phyloP scores from a whole-genome alignment of 2,329 filamentous ascomycete species.

The Thielaviopsis punctulata region DNA sequence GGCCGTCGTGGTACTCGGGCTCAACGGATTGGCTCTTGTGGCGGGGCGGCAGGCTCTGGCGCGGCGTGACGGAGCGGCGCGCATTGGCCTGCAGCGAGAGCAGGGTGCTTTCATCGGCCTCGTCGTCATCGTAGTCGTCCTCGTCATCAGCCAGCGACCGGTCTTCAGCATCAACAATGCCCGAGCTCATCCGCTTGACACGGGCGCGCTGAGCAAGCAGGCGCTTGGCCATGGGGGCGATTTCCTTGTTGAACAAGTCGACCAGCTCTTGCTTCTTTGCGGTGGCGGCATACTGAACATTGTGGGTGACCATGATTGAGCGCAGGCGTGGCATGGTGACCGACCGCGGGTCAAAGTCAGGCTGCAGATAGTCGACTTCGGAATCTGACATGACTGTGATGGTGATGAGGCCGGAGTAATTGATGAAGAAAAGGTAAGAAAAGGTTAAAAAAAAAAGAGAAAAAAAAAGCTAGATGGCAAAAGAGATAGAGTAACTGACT shows the following conservation, averaged over 20 bases:
- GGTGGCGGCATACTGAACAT: slow-evolving; percentile 67
- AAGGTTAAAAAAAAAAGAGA: neutral
- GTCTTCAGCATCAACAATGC: slow-evolving; percentile 50
- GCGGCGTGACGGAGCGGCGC: slow-evolving; percentile 25
- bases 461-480: neutral
- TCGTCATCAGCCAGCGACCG: neutral
- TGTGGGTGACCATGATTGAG: slow-evolving; percentile 79
- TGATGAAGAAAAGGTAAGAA: neutral
- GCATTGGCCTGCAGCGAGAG: slow-evolving; percentile 23
- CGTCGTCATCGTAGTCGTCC: slow-evolving; percentile 24
- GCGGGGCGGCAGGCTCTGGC: slow-evolving; percentile 22
- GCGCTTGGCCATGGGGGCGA: slow-evolving; percentile 62
- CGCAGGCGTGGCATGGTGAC: slow-evolving; percentile 80
- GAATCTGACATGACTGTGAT: slow-evolving; percentile 37
- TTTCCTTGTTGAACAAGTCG: slow-evolving; percentile 61
- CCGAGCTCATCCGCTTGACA: slow-evolving; percentile 72
- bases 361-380: slow-evolving; percentile 69
- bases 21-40: slow-evolving; percentile 28
- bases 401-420: neutral
- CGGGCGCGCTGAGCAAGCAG: slow-evolving; percentile 58
- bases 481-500: neutral
- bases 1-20: slow-evolving; percentile 1
- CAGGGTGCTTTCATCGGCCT: slow-evolving; percentile 40
- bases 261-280: slow-evolving; percentile 86
- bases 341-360: slow-evolving; percentile 66